Conservation (phyloP, 2,329 filamentous ascomycete genomes). For the Aspergillaceae sp. region DNA sequence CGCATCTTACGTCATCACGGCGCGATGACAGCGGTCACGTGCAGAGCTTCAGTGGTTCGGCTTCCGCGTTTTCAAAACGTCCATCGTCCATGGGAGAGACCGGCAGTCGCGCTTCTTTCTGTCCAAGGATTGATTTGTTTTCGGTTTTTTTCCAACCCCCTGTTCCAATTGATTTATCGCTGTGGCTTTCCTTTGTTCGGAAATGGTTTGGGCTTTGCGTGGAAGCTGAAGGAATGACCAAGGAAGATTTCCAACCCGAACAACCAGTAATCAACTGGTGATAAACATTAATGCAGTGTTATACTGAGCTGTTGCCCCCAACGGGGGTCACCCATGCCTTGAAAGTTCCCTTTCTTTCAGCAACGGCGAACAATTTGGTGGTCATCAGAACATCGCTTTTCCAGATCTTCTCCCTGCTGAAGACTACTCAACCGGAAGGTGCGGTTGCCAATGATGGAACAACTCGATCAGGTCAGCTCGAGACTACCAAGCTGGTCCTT, state of each 20-base stretch:
- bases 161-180: not conserved
- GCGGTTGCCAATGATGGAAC: conserved; percentile 39
- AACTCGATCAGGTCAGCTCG: conserved; percentile 54
- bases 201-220: conserved; percentile 6
- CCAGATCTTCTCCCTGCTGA: conserved; percentile 74
- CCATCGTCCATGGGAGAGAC: not conserved
- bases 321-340: conserved; percentile 89
- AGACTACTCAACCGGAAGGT: conserved; percentile 44
- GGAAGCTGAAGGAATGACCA: conserved; percentile 5
- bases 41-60: conserved; percentile 3
- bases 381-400: conserved; percentile 88
- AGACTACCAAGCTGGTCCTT: conserved; percentile 70
- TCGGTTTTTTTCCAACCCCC: not conserved
- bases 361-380: conserved; percentile 72
- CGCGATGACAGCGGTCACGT: conserved; percentile 8
- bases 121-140: not conserved
- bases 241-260: not conserved
- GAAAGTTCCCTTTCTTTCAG: conserved; percentile 64
- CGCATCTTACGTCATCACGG: conserved; percentile 14
- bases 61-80: not conserved
- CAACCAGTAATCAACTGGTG: not conserved
- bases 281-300: conserved; percentile 70
- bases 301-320: conserved; percentile 88
- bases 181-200: not conserved
- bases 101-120: not conserved